Base-by-base conservation (phyloP, 805 yeast genomes). In the Starmerella cellae region DNA sequence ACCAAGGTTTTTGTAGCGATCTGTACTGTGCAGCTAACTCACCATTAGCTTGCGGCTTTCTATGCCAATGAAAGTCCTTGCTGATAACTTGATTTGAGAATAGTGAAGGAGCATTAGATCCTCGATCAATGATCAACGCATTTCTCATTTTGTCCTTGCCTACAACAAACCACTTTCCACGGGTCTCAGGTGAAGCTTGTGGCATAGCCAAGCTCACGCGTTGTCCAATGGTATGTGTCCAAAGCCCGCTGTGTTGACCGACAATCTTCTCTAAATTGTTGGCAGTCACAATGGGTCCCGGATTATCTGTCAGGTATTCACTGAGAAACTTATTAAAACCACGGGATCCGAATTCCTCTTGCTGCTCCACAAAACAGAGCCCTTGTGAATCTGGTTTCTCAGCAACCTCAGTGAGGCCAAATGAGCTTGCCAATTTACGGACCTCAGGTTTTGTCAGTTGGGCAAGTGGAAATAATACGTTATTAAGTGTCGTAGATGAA, bases 141-240 rank as follows among this genome's bases (percentile, higher is more conserved):
- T 88, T 88, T 5, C 69, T 66, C 2, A 64, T 72, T 10, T 62
- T 57, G 26, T 73, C 61, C 55, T 91, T 91, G 19, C 71, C 85
- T 50, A 81, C 72, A 1, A 87, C 83, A 58, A 76, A 83, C 98
- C 98, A 91, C 1, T 73, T 66, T 0, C 97, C 97, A 35, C 71
- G 66, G 50, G 71, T 77, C 5, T 60, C 57, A 0, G 87, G 87
- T 50, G 80, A 77, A 0, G 87, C 88, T 58, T 91, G 97, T 0
- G 96, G 96, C 82, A 88, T 72, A 0, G 83, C 70, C 2, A 85
- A 61, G 3, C 87, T 76, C 16, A 79, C 70, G 48, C 77, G 73
- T 61, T 91, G 97, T 0, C 98, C 98, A 19, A 88, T 75, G 0
- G 98, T 91, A n/a, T 83, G 88, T 37, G 81, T 75, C 97, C 97